phyloP scores from a whole-genome alignment of 2,329 filamentous ascomycete genomes.

The Gyromitra esculenta region DNA sequence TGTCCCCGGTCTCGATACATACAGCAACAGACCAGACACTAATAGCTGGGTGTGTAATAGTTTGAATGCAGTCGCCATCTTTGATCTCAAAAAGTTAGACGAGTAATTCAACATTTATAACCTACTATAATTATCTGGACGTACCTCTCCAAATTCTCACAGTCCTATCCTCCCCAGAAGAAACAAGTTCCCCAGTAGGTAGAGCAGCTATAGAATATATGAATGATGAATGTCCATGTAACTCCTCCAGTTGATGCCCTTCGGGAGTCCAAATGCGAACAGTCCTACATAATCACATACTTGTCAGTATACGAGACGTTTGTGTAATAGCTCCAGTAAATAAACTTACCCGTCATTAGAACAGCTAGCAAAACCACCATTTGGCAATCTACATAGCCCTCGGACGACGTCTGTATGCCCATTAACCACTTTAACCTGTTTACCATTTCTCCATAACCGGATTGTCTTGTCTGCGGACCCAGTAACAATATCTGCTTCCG shows the following conservation, averaged over 20 bases:
- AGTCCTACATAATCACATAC: slow-evolving; percentile 61
- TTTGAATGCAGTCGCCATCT: slow-evolving; percentile 78
- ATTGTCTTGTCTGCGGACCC: slow-evolving; percentile 85
- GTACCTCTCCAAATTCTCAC: slow-evolving; percentile 85
- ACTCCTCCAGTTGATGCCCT: slow-evolving; percentile 77
- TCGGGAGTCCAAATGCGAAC: slow-evolving; percentile 87
- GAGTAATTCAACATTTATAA: background rate
- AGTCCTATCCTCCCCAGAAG: slow-evolving; percentile 93
- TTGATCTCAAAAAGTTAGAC: slow-evolving; percentile 18
- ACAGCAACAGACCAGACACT: slow-evolving; percentile 95
- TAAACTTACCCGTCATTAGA: slow-evolving; percentile 78
- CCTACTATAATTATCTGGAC: background rate
- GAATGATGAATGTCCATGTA: slow-evolving; percentile 91
- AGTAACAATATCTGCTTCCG: slow-evolving; percentile 83
- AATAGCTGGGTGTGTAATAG: slow-evolving; percentile 95
- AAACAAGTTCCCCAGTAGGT: slow-evolving; percentile 86
- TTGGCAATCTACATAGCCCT: slow-evolving; percentile 83
- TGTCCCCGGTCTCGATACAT: slow-evolving; percentile 83
- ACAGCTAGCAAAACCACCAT: slow-evolving; percentile 87
- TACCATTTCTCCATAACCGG: slow-evolving; percentile 78
- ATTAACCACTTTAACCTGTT: slow-evolving; percentile 71
- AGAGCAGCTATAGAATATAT: slow-evolving; percentile 85
- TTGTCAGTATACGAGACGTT: slow-evolving; percentile 26
- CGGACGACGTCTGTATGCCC: slow-evolving; percentile 85
- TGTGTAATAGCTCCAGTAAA: background rate